Evolutionary conservation across 2,329 filamentous ascomycete species (phyloP).

Genomic region (Chaetoscypha palmicola): DNA sequence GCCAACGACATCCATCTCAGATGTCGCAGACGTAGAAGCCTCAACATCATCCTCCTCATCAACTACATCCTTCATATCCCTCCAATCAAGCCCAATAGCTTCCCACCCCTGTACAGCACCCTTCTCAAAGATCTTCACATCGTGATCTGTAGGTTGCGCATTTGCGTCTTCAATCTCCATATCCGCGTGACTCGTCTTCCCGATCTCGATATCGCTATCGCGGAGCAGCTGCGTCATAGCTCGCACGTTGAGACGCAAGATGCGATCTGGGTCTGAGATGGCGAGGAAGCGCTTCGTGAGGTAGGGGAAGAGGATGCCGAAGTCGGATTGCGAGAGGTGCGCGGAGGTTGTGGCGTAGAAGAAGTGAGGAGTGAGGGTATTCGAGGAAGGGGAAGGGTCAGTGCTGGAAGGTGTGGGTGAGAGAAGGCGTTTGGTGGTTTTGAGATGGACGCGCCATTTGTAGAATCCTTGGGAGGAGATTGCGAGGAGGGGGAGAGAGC

Average conservation of each 20-base stretch:
- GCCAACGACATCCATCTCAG: too few relatives aligned
- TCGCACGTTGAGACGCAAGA: constrained; percentile 51
- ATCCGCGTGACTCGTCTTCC: constrained; percentile 38
- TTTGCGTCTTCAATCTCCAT: constrained; percentile 30
- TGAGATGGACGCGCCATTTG: constrained; percentile 69
- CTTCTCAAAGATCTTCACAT: constrained; percentile 22
- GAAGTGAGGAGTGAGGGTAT: constrained; percentile 48
- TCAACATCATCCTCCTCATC: too few relatives aligned
- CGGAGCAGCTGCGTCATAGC: constrained; percentile 52
- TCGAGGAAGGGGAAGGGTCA: constrained; percentile 24
- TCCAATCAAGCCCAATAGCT: too few relatives aligned
- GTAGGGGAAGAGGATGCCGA: constrained; percentile 75
- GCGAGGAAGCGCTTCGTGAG: constrained; percentile 52
- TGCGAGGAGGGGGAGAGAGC: constrained; percentile 56
- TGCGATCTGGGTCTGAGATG: constrained; percentile 50
- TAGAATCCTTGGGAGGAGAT: constrained; percentile 72
- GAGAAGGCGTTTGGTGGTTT: constrained; percentile 59
- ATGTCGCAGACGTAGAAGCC: too few relatives aligned
- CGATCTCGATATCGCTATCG: constrained; percentile 41
- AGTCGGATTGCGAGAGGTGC: constrained; percentile 77
- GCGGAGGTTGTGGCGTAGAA: constrained; percentile 71
- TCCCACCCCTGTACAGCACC: constrained; percentile 26
- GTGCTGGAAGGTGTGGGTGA: constrained; percentile 45
- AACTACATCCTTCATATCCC: too few relatives aligned
- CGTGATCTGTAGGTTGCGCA: constrained; percentile 15